Percentiles rank a stretch among this genome's conserved stretches.
Conservation (phyloP, 176 grass and related monocot genomes). For the Hyparrhenia diplandra region DNA sequence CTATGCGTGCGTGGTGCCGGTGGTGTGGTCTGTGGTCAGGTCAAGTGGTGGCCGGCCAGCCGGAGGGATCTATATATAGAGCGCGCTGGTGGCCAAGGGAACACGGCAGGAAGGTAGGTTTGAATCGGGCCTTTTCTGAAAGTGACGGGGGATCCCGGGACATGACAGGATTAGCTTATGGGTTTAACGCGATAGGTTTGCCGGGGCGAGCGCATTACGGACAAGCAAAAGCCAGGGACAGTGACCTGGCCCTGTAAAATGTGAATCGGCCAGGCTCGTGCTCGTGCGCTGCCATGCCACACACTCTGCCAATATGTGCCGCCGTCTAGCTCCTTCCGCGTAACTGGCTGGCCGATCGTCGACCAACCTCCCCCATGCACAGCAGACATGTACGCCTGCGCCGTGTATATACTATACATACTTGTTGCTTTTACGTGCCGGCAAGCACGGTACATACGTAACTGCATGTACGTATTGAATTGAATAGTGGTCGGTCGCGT, state of each 20-base stretch:
- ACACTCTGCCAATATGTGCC: background rate
- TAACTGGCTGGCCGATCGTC: background rate
- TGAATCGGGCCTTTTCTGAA: conserved; percentile 25
- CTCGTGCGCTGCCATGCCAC: background rate
- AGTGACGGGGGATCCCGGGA: conserved; percentile 36
- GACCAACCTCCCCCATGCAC: background rate
- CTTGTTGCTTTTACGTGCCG: background rate
- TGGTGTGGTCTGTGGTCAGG: background rate
- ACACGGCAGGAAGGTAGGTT: conserved; percentile 65
- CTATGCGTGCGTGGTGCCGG: background rate
- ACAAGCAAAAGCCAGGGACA: conserved; percentile 34
- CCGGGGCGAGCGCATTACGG: conserved; percentile 40
- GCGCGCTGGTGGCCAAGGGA: conserved; percentile 24
- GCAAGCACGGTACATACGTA: conserved; percentile 6
- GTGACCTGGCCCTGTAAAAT: conserved; percentile 35
- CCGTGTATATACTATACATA: background rate
- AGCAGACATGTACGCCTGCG: background rate
- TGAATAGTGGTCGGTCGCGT: background rate
- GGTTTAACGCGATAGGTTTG: background rate
- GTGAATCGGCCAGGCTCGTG: conserved; percentile 14
- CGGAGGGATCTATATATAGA: background rate
- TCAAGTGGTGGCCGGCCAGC: background rate
- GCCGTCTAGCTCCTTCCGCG: conserved; percentile 11
- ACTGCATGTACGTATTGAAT: background rate
- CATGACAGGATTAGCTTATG: conserved; percentile 39